Conservation (phyloP, 192 early-diverging fungal species). For the Funneliformis geosporum region DNA sequence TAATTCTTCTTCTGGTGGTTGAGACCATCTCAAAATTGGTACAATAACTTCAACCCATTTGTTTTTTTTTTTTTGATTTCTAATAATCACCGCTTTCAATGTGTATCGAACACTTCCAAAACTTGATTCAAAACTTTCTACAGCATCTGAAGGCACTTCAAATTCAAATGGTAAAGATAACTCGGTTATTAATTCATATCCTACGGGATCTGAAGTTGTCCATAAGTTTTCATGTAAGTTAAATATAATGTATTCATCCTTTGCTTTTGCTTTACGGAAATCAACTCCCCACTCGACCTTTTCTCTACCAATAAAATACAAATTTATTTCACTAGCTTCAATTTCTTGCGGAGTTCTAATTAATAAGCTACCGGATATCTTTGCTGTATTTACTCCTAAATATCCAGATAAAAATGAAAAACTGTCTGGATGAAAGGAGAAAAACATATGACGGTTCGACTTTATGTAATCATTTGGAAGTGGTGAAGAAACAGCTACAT, state of each 20-base stretch:
- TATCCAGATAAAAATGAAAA: neutral
- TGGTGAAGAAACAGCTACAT: neutral
- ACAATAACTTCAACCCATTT: neutral
- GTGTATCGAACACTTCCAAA: neutral
- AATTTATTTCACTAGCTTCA: neutral
- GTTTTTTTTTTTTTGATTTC: neutral
- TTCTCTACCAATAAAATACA: constrained; percentile 13
- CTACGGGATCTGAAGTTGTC: neutral
- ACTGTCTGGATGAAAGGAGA: constrained; percentile 5
- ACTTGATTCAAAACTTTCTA: neutral
- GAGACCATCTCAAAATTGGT: constrained; percentile 6
- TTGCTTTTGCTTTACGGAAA: neutral
- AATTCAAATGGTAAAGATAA: constrained; percentile 10
- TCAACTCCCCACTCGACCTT: neutral
- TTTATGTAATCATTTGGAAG: neutral
- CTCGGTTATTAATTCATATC: constrained; percentile 7
- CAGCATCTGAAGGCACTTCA: neutral
- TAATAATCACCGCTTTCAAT: neutral
- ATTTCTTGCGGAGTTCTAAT: neutral
- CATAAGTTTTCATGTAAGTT: neutral
- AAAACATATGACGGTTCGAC: neutral
- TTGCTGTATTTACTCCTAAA: neutral
- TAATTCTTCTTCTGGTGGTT: neutral
- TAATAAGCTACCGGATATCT: neutral
- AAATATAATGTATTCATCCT: neutral